phyloP scores from a whole-genome alignment of 2,329 filamentous ascomycete genomes.

The Trichoderma brevicompactum region DNA sequence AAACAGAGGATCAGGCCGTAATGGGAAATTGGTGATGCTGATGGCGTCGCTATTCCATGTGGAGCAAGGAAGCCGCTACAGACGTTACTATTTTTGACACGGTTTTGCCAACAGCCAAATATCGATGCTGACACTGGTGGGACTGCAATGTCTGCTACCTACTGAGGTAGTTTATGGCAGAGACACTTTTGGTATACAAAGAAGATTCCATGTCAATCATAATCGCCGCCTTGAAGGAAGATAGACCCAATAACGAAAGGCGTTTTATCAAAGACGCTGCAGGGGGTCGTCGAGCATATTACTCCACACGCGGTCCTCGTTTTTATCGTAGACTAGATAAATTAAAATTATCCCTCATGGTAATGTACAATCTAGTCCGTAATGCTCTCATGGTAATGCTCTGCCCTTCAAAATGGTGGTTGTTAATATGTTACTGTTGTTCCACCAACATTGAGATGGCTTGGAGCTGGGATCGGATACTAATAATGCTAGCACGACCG shows the following conservation, averaged over 20 bases:
- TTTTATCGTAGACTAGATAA: not conserved
- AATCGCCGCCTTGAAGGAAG: not conserved
- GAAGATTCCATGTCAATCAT: not conserved
- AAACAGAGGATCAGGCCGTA: not conserved
- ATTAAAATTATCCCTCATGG: not conserved
- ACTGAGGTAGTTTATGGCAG: not conserved
- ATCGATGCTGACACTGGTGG: not conserved
- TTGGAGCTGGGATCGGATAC: conserved; percentile 5
- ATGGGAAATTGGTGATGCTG: not conserved
- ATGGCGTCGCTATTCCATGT: not conserved
- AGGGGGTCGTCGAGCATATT: not conserved
- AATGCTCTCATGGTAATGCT: not conserved
- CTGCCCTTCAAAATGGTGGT: not conserved
- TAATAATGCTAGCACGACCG: conserved; percentile 4
- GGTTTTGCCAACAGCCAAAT: not conserved
- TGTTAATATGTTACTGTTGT: not conserved
- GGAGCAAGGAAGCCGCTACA: conserved; percentile 3
- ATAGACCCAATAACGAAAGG: too few relatives aligned
- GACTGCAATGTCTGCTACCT: not conserved
- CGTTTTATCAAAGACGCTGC: not conserved
- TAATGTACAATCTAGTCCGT: not conserved
- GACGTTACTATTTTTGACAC: not conserved
- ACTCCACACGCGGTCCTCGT: not conserved
- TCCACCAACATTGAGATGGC: not conserved
- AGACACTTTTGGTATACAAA: not conserved